These are phyloP conservation scores for Alternaria angustiovoidea DNA, from an alignment of 2,329 filamentous ascomycete genomes.

Conservation along the genomic window DNA sequence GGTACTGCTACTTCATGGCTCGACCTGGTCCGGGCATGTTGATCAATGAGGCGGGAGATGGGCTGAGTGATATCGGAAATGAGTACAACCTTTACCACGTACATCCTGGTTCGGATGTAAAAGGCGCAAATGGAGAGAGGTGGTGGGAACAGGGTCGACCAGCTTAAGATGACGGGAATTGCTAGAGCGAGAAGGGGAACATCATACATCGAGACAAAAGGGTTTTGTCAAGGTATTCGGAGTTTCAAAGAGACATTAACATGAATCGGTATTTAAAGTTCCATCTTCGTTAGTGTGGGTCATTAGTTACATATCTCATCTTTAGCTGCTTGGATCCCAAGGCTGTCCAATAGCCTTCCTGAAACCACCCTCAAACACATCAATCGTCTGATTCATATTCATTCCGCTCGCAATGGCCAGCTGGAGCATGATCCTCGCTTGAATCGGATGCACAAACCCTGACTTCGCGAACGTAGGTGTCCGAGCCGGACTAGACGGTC, in stretches of 20 bases:
- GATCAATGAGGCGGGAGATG: constrained; percentile 24
- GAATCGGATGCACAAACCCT: constrained; percentile 36
- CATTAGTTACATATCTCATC: not conserved
- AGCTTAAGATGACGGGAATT: not conserved
- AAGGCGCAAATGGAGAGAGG: not conserved
- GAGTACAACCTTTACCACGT: constrained; percentile 18
- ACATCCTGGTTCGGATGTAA: not conserved
- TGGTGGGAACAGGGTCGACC: not conserved
- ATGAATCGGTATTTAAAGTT: not conserved
- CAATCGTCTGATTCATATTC: constrained; percentile 39
- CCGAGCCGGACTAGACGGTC: constrained; percentile 27
- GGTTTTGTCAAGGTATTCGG: not conserved
- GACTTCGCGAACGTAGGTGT: constrained; percentile 30
- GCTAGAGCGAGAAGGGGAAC: not conserved
- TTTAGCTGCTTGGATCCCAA: constrained; percentile 19
- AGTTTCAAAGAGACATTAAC: rapidly evolving
- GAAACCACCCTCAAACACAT: constrained; percentile 36
- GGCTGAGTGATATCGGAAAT: constrained; percentile 24
- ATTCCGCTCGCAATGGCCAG: constrained; percentile 41
- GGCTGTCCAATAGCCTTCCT: constrained; percentile 35
- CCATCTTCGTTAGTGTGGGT: not conserved
- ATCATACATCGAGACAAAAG: not conserved
- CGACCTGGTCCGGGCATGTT: constrained; percentile 19
- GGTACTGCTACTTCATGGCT: constrained; percentile 44
- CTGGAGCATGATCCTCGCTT: constrained; percentile 40